These are phyloP conservation scores for Chrysopogon serrulatus DNA, from an alignment of 176 grass and related monocot species.

Conservation along the genomic window DNA sequence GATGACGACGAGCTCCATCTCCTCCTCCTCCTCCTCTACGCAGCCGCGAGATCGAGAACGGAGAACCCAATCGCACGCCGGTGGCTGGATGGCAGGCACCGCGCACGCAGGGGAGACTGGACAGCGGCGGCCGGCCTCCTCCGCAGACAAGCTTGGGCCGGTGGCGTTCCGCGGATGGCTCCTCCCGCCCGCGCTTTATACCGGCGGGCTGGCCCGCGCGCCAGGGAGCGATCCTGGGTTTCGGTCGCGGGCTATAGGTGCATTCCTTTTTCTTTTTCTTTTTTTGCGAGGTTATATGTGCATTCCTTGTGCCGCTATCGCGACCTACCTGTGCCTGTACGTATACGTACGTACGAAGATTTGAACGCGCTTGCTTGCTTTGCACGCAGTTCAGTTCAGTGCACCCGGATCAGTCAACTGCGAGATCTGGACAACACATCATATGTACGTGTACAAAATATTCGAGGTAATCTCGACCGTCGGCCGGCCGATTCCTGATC, in stretches of 20 bases:
- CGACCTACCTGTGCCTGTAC: neutral
- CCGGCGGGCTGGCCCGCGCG: neutral
- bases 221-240: neutral
- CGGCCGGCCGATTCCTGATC: neutral
- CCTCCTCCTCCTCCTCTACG: neutral
- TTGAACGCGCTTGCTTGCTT: conserved; percentile 30
- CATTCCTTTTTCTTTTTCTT: no score
- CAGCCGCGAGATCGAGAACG: neutral
- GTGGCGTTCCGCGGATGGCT: neutral
- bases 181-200: neutral
- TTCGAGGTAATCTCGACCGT: neutral
- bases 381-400: neutral
- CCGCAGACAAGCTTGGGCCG: neutral
- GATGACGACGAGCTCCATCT: conserved; percentile 12
- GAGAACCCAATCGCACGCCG: neutral
- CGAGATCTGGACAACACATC: neutral
- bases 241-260: no score
- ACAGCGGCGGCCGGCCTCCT: neutral
- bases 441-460: neutral
- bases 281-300: no score
- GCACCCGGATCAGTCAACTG: conserved; percentile 7
- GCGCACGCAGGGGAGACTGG: neutral
- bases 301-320: neutral
- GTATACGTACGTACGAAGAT: neutral
- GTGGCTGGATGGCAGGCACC: neutral